Evolutionary conservation across 1,139 yeast species (phyloP), one percentile per base, ranked within the genome.

Genomic region (Kurtzmaniella quercitrusa): DNA sequence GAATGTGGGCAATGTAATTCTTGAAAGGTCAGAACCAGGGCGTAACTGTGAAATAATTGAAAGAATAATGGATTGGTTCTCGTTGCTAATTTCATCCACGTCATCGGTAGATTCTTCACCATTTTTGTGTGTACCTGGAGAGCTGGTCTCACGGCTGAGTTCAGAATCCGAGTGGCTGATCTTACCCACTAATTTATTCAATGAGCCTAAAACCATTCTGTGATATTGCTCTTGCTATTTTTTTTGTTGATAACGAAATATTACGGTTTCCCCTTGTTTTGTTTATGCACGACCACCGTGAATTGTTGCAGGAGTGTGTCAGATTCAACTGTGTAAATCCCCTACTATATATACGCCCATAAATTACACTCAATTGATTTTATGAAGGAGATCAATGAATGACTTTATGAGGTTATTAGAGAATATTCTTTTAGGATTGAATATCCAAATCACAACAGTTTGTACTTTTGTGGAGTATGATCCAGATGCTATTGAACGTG

Each of bases 1-100:
- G 56, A 93, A 93, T 0, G 98, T 93, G 2, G 98, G 98, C 43
- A 93, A 73, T 0, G 98, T 91, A 52, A 93, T 93, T 56, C 90
- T 79, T 0, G 96, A 75, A 49, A 93, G 73, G 59, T 93, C 98
- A 50, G 88, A 82, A 1, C 98, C 98, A 0, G 95, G 96, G 53
- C 96, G 80, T 58, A 93, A 74, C 65, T 91, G 98, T 17, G 95
- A 72, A 46, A 93, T 91, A 46, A 93, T 88, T 12, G 93, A 89
- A 73, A 87, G 71, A 44, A 93, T 69, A 43, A 93, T 89, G 43
- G 82, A 85, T 62, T 90, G 96, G 24, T 91, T 91, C 48, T 91
- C 93, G 47, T 82, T 89, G 58, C 90, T 97, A 39, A 91, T 79
- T 59, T 91, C 98, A 62, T 91, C 98, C 41, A 89, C 77, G 61